Percentiles rank a stretch among this genome's conserved stretches.
Evolutionary conservation across 176 grass and related monocot species (phyloP).

Genomic region (Triticum monococcum): DNA sequence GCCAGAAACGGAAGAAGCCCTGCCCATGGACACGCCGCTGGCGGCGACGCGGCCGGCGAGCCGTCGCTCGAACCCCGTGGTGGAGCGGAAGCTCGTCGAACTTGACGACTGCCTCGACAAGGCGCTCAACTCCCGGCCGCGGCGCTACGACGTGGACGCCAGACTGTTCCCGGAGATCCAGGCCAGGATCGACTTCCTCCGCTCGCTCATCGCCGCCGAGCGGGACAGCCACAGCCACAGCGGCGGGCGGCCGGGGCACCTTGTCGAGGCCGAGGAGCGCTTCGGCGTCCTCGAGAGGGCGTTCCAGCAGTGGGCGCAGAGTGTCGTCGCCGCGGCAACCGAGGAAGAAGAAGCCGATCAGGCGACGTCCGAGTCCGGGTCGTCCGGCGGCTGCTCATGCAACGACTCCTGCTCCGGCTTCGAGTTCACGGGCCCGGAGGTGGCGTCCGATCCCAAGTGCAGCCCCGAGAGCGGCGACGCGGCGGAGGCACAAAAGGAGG

Average conservation of each 20-base stretch:
- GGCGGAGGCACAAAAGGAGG: background rate
- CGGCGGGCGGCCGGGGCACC: background rate
- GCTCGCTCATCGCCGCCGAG: slow-evolving; percentile 37
- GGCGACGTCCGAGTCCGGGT: background rate
- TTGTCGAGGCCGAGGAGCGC: slow-evolving; percentile 22
- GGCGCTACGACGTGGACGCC: background rate
- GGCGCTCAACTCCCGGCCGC: slow-evolving; percentile 3
- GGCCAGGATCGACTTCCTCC: slow-evolving; percentile 22
- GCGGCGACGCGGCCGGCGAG: background rate
- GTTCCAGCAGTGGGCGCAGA: slow-evolving; percentile 21
- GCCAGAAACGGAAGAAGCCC: background rate
- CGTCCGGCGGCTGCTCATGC: slow-evolving; percentile 40
- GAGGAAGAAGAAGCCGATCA: background rate
- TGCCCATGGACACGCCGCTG: slow-evolving; percentile 7
- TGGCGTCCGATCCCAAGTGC: background rate
- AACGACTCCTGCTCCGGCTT: slow-evolving; percentile 32
- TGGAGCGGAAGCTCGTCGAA: slow-evolving; percentile 25
- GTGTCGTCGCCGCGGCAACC: background rate
- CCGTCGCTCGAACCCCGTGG: background rate
- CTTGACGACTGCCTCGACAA: slow-evolving; percentile 7
- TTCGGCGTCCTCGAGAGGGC: slow-evolving; percentile 23
- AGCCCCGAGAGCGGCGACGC: background rate
- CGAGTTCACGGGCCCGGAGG: background rate
- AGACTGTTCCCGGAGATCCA: background rate
- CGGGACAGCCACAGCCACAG: slow-evolving; percentile 9